These are phyloP conservation scores for Alternaria rosae DNA, from an alignment of 2,329 filamentous ascomycete genomes.

Conservation along the genomic window DNA sequence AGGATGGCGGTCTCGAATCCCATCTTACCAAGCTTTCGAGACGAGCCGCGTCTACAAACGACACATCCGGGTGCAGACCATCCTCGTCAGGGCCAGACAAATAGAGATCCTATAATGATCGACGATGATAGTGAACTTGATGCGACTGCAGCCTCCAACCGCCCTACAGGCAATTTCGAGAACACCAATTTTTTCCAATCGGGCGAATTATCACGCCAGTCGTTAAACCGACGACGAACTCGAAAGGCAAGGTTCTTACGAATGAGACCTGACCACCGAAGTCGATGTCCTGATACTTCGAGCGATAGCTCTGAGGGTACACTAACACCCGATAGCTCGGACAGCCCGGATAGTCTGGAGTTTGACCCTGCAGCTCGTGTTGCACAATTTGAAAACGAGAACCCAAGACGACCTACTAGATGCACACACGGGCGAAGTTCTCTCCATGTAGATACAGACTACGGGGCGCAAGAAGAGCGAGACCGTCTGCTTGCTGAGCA, in stretches of 20 bases:
- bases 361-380: neutral
- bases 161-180: neutral
- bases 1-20: neutral
- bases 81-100: neutral
- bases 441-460: neutral
- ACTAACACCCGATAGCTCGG: neutral
- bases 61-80: neutral
- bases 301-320: neutral
- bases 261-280: neutral
- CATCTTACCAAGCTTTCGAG: neutral
- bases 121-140: neutral
- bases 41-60: neutral
- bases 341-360: neutral
- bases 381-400: neutral
- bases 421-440: neutral
- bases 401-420: neutral
- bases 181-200: slow-evolving; percentile 7
- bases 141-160: neutral
- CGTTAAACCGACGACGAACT: neutral
- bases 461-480: slow-evolving; percentile 1
- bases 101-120: neutral
- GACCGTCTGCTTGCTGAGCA: slow-evolving; percentile 8
- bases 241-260: neutral
- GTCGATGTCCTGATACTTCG: neutral
- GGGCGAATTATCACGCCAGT: neutral